Conservation (phyloP, 2,329 filamentous ascomycete species). For the Alternaria panax region DNA sequence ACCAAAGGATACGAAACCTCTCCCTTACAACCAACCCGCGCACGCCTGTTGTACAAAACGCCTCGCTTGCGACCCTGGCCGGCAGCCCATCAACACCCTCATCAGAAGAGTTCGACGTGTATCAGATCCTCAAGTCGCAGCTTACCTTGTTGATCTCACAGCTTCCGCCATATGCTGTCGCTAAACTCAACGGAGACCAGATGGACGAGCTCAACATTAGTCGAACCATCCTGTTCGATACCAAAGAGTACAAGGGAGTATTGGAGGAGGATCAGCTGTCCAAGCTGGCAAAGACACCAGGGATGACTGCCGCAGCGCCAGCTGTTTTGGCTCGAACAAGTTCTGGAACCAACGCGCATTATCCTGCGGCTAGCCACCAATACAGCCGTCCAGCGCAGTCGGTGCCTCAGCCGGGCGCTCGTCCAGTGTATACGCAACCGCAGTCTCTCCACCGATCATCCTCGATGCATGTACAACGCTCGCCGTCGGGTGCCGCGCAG, state of each 20-base stretch:
- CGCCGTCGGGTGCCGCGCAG: constrained; percentile 39
- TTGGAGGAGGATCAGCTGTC: constrained; percentile 80
- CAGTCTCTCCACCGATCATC: constrained; percentile 45
- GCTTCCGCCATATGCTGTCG: constrained; percentile 83
- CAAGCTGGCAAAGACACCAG: constrained; percentile 52
- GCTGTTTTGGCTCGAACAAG: constrained; percentile 37
- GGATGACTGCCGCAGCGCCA: constrained; percentile 37
- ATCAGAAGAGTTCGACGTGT: constrained; percentile 64
- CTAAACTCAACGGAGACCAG: constrained; percentile 85
- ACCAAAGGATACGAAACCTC: constrained; percentile 79
- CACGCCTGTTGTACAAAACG: constrained; percentile 71
- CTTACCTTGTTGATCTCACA: constrained; percentile 75
- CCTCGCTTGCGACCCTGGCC: constrained; percentile 61
- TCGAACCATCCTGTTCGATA: constrained; percentile 76
- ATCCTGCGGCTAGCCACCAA: constrained; percentile 37
- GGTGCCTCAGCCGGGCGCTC: constrained; percentile 34
- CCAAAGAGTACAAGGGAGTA: constrained; percentile 75
- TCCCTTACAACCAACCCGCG: constrained; percentile 71
- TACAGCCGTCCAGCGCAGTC: constrained; percentile 42
- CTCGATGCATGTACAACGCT: constrained; percentile 47
- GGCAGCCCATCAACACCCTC: constrained; percentile 72
- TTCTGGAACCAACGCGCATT: constrained; percentile 40
- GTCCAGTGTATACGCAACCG: constrained; percentile 48
- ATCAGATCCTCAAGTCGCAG: constrained; percentile 78
- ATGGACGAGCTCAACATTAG: constrained; percentile 84